A percentile compares a stretch with the other conserved stretches of the same genome.
Evolutionary conservation across 2,329 filamentous ascomycete species (phyloP).

Genomic region (Alternaria sp.): DNA sequence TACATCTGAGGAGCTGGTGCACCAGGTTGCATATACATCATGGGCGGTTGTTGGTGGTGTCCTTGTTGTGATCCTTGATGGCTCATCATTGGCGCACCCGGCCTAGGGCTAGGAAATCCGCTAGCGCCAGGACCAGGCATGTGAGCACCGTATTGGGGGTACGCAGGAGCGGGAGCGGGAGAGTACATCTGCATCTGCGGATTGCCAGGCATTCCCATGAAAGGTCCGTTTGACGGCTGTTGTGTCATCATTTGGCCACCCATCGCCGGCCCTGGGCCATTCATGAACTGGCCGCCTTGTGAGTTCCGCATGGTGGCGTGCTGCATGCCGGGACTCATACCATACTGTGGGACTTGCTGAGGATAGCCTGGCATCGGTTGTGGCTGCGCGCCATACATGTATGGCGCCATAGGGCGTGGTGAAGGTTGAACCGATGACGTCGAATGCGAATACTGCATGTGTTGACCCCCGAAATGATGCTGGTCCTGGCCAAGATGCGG

Average conservation of each 20-base stretch:
- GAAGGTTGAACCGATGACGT: slow-evolving; percentile 83
- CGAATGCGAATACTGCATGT: slow-evolving; percentile 86
- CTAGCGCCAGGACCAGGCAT: slow-evolving; percentile 68
- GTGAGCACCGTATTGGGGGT: slow-evolving; percentile 66
- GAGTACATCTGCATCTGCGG: slow-evolving; percentile 87
- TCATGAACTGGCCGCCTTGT: slow-evolving; percentile 77
- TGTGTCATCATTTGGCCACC: slow-evolving; percentile 81
- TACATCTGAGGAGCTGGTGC: slow-evolving; percentile 80
- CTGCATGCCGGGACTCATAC: slow-evolving; percentile 72
- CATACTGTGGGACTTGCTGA: slow-evolving; percentile 74
- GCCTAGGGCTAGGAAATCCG: slow-evolving; percentile 88
- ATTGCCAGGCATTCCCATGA: slow-evolving; percentile 72
- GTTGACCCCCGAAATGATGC: slow-evolving; percentile 80
- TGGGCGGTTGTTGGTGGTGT: slow-evolving; percentile 67
- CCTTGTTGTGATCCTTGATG: slow-evolving; percentile 94
- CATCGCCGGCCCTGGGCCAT: slow-evolving; percentile 75
- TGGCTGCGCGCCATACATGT: slow-evolving; percentile 72
- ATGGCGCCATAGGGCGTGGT: slow-evolving; percentile 75
- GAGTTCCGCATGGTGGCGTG: slow-evolving; percentile 77
- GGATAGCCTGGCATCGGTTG: slow-evolving; percentile 58
- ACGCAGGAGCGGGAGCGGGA: slow-evolving; percentile 68
- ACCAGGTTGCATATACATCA: slow-evolving; percentile 78
- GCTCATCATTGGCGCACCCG: slow-evolving; percentile 88
- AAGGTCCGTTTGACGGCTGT: slow-evolving; percentile 70
- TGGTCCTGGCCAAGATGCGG: slow-evolving; percentile 74